A percentile compares a stretch with the other conserved stretches of the same genome.
Conservation (phyloP, 108 stramenopile species). For the Discostella pseudostelligera region DNA sequence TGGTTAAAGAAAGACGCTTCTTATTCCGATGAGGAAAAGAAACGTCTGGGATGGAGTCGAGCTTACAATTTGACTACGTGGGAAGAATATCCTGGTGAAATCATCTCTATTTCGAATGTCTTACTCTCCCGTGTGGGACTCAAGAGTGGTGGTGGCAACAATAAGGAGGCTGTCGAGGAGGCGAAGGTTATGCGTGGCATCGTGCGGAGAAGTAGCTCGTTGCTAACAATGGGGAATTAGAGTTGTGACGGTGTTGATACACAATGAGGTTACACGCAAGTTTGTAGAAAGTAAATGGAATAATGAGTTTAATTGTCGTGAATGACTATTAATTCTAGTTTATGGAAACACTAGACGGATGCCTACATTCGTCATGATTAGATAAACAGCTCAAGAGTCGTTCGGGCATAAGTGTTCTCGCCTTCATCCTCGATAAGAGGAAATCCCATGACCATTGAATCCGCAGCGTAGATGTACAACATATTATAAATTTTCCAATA, state of each 20-base stretch:
- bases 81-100: constrained; percentile 46
- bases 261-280: no score
- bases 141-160: constrained; percentile 25
- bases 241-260: no score
- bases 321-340: no score
- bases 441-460: constrained; percentile 93
- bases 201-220: constrained; percentile 17
- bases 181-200: constrained; percentile 29
- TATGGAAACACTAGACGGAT: no score
- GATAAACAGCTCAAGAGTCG: constrained; percentile 93
- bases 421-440: constrained; percentile 89
- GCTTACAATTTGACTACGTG: constrained; percentile 50
- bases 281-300: no score
- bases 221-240: neutral
- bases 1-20: constrained; percentile 45
- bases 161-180: constrained; percentile 17
- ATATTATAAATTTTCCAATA: constrained; percentile 99
- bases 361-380: constrained; percentile 37
- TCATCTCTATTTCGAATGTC: constrained; percentile 26
- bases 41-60: constrained; percentile 34
- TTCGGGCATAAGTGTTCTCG: constrained; percentile 84
- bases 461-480: constrained; percentile 94
- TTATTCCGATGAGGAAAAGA: constrained; percentile 34
- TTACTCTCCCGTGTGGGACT: constrained; percentile 36
- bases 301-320: no score